Percentiles rank a stretch among this genome's conserved stretches.
Evolutionary conservation across 352 stramenopile species (phyloP).

Genomic region (Phytophthora citricola): DNA sequence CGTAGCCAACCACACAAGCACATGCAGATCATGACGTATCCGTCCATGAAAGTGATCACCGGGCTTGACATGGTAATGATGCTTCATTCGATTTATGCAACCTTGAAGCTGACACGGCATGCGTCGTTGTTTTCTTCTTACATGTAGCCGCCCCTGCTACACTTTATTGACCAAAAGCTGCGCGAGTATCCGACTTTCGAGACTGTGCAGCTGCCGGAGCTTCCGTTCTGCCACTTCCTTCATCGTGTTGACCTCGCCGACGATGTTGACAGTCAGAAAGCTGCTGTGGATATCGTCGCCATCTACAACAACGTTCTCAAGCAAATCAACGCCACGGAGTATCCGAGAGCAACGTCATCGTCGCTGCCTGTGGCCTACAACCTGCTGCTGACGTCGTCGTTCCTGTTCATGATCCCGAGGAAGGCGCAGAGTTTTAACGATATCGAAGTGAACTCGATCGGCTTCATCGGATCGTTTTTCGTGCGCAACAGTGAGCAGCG

Average conservation of each 20-base stretch:
- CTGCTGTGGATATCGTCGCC: constrained; percentile 43
- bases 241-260: constrained; percentile 57
- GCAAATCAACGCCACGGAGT: constrained; percentile 49
- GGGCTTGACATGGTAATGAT: constrained; percentile 58
- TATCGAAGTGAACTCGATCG: constrained; percentile 89
- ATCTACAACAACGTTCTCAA: constrained; percentile 61
- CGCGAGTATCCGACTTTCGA: constrained; percentile 37
- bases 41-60: constrained; percentile 70
- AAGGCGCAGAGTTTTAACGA: constrained; percentile 54
- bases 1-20: constrained; percentile 86
- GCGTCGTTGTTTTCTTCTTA: constrained; percentile 7
- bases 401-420: constrained; percentile 77
- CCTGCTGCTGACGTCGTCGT: constrained; percentile 72
- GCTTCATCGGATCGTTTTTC: constrained; percentile 86
- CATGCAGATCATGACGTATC: constrained; percentile 89
- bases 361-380: constrained; percentile 72
- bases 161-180: constrained; percentile 74
- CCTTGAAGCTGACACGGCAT: constrained; percentile 2
- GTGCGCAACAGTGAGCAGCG: constrained; percentile 68
- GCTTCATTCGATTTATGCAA: constrained; percentile 6
- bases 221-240: constrained; percentile 80
- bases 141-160: constrained; percentile 66
- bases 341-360: constrained; percentile 21
- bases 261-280: constrained; percentile 48
- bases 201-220: constrained; percentile 62